phyloP scores from a whole-genome alignment of 306 rosid genomes.

The Cicer yamashitae region DNA sequence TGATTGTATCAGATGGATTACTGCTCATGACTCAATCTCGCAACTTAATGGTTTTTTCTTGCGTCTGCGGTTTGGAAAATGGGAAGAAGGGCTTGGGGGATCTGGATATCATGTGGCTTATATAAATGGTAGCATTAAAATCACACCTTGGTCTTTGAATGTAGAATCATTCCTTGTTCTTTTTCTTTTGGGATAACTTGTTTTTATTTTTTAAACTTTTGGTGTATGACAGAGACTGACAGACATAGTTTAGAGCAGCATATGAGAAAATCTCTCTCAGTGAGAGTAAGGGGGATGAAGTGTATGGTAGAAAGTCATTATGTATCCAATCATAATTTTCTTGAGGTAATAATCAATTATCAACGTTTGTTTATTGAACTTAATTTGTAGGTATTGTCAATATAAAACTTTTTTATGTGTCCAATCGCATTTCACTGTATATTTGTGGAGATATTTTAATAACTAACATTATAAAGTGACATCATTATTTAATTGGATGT shows the following conservation, averaged over 20 bases:
- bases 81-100: conserved; percentile 84
- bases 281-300: conserved; percentile 66
- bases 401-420: neutral
- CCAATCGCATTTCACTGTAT: no score
- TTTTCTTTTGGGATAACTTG: neutral
- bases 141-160: conserved; percentile 29
- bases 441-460: no score
- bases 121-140: conserved; percentile 68
- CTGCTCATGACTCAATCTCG: conserved; percentile 54
- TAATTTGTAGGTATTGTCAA: neutral
- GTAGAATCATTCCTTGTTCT: conserved; percentile 10
- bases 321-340: conserved; percentile 87
- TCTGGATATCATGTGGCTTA: conserved; percentile 87
- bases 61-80: conserved; percentile 88
- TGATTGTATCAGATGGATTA: conserved; percentile 75
- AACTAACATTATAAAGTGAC: no score
- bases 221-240: conserved; percentile 56
- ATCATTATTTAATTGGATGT: no score
- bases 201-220: conserved; percentile 30
- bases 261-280: conserved; percentile 57
- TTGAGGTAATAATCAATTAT: conserved; percentile 65
- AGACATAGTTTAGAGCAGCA: conserved; percentile 48
- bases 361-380: neutral
- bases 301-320: conserved; percentile 70
- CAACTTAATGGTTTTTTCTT: conserved; percentile 81